Conservation (phyloP, 2,329 filamentous ascomycete genomes). For the Didymella lethalis region DNA sequence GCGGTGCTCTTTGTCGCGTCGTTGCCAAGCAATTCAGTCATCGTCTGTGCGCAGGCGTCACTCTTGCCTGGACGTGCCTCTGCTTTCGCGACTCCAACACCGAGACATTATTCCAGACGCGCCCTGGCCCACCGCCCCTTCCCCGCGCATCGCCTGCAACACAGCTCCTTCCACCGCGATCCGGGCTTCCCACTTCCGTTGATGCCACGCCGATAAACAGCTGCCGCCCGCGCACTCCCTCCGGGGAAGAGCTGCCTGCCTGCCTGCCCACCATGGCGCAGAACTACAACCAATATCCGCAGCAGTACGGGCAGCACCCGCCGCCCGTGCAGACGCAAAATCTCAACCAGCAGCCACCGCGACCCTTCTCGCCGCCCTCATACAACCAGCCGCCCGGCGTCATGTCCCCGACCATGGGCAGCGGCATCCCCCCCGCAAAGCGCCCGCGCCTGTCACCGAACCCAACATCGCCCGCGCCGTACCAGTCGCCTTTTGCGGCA, state of each 20-base stretch:
- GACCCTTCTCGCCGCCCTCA: slow-evolving; percentile 46
- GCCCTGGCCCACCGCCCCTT: slow-evolving; percentile 24
- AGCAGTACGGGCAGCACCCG: slow-evolving; percentile 40
- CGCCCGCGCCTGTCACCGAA: slow-evolving; percentile 75
- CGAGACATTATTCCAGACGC: slow-evolving; percentile 29
- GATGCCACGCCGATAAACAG: slow-evolving; percentile 21
- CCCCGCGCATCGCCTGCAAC: slow-evolving; percentile 18
- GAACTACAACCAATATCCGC: slow-evolving; percentile 36
- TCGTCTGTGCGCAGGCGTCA: slow-evolving; percentile 28
- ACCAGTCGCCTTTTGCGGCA: slow-evolving; percentile 51
- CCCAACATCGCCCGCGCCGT: slow-evolving; percentile 64
- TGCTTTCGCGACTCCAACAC: slow-evolving; percentile 21
- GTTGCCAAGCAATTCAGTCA: slow-evolving; percentile 34
- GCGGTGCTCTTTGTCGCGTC: slow-evolving; percentile 38
- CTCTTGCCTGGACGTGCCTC: slow-evolving; percentile 24
- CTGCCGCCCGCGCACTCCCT: slow-evolving; percentile 35
- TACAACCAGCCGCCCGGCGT: slow-evolving; percentile 61
- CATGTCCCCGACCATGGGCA: slow-evolving; percentile 56
- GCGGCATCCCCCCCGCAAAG: slow-evolving; percentile 71
- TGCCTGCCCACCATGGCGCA: slow-evolving; percentile 44
- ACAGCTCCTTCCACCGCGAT: slow-evolving; percentile 4
- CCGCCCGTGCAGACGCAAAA: slow-evolving; percentile 52
- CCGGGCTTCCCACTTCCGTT: slow-evolving; percentile 6
- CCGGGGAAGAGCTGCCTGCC: slow-evolving; percentile 31
- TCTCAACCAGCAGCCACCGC: slow-evolving; percentile 52